These are phyloP conservation scores for Phalaenopsis equestris DNA, from an alignment of 106 monocot species.

Conservation along the genomic window DNA sequence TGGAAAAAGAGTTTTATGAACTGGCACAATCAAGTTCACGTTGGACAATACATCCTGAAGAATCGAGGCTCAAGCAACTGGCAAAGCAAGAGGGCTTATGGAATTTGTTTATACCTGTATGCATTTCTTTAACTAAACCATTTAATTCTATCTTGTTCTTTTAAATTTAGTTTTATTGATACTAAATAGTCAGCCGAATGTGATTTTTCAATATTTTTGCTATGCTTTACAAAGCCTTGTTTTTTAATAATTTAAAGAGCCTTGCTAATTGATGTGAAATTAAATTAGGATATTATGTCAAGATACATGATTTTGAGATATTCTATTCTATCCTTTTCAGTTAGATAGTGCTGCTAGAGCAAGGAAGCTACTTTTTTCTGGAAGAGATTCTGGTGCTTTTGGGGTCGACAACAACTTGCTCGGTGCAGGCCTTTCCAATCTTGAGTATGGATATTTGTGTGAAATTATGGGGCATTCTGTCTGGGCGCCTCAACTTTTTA, in stretches of 20 bases:
- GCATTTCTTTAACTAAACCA: conserved; percentile 2
- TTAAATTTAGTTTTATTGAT: neutral
- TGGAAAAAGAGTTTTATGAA: conserved; percentile 81
- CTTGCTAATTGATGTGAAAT: neutral
- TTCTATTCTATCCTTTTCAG: conserved; percentile 29
- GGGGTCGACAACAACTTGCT: conserved; percentile 33
- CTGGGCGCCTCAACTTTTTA: conserved; percentile 97
- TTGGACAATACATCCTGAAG: conserved; percentile 96
- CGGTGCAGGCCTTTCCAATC: conserved; percentile 91
- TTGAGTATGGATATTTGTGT: conserved; percentile 95
- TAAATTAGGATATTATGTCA: conserved; percentile 1
- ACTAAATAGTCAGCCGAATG: neutral
- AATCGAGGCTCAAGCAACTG: conserved; percentile 74
- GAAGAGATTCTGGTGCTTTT: conserved; percentile 1
- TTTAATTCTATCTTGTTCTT: neutral
- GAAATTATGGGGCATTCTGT: conserved; percentile 97
- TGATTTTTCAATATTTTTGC: neutral
- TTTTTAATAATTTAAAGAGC: neutral
- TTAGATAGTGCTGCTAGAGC: conserved; percentile 93
- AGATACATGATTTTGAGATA: neutral
- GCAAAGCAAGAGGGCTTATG: conserved; percentile 89
- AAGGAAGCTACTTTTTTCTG: conserved; percentile 69
- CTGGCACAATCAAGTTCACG: conserved; percentile 68
- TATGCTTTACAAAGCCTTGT: neutral
- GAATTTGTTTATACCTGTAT: conserved; percentile 97